Percentiles rank a stretch among this genome's conserved stretches.
Evolutionary conservation across 148 eudicot species (phyloP).

Genomic region (Pharnaceum exiguum): DNA sequence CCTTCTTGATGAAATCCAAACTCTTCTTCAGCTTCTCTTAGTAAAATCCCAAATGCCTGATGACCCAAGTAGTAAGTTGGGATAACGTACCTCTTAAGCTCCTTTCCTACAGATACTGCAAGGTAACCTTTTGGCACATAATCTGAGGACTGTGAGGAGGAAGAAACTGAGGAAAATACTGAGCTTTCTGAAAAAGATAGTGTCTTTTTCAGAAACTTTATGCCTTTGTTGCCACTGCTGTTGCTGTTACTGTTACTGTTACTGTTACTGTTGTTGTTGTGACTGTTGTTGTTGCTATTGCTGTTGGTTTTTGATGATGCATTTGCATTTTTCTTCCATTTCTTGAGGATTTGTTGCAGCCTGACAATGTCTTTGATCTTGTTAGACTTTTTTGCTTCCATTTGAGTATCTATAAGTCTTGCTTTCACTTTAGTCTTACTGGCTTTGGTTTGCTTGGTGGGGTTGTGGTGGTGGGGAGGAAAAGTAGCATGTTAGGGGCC

Average conservation of each 20-base stretch:
- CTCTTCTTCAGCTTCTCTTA: slow-evolving; percentile 89
- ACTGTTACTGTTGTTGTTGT: not conserved
- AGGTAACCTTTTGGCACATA: slow-evolving; percentile 65
- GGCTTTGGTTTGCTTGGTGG: not conserved
- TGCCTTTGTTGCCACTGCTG: slow-evolving; percentile 36
- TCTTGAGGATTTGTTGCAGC: slow-evolving; percentile 73
- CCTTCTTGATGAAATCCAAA: slow-evolving; percentile 93
- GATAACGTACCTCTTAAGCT: slow-evolving; percentile 64
- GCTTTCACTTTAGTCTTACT: not conserved
- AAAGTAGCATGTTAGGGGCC: slow-evolving; percentile 14
- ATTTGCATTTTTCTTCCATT: slow-evolving; percentile 70
- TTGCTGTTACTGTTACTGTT: not conserved
- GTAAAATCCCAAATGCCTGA: slow-evolving; percentile 52
- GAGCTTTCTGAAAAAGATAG: slow-evolving; percentile 66
- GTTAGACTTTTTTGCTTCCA: slow-evolving; percentile 69
- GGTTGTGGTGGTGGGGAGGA: not conserved
- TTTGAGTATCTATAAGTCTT: slow-evolving; percentile 10
- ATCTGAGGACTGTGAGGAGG: too few species aligned
- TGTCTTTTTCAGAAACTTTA: slow-evolving; percentile 73
- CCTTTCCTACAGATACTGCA: slow-evolving; percentile 74
- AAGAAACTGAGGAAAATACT: slow-evolving; percentile 9
- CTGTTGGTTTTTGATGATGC: slow-evolving; percentile 20
- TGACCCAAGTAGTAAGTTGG: slow-evolving; percentile 71
- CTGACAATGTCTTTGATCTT: slow-evolving; percentile 85
- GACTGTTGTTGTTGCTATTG: slow-evolving; percentile 10